Percentiles rank a stretch among this genome's conserved stretches.
phyloP scores from a whole-genome alignment of 768 basidiomycete genomes.

The Cystoderma amianthinum region DNA sequence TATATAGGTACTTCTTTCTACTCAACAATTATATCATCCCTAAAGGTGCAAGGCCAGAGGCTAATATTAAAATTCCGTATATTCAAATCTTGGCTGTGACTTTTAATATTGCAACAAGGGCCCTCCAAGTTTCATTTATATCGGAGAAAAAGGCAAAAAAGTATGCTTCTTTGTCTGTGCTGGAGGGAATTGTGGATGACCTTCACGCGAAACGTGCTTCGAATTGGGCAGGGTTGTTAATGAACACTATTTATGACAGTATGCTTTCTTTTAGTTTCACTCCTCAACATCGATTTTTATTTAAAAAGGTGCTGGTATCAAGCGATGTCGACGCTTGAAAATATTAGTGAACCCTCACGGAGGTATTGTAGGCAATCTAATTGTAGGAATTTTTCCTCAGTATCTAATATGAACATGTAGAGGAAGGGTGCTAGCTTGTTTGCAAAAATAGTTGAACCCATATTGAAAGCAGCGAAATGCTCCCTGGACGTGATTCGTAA shows the following conservation, averaged over 20 bases:
- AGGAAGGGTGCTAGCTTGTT: slow-evolving; percentile 55
- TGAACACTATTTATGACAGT: slow-evolving; percentile 63
- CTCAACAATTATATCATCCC: background rate
- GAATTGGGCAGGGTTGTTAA: slow-evolving; percentile 49
- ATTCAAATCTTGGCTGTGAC: slow-evolving; percentile 52
- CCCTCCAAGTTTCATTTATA: slow-evolving; percentile 47
- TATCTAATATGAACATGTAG: slow-evolving; percentile 34
- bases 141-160: slow-evolving; percentile 33
- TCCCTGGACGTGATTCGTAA: slow-evolving; percentile 53
- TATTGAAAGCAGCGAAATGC: slow-evolving; percentile 64
- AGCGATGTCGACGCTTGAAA: slow-evolving; percentile 48
- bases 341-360: slow-evolving; percentile 77
- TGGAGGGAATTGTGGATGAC: slow-evolving; percentile 30
- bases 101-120: slow-evolving; percentile 20
- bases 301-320: slow-evolving; percentile 34
- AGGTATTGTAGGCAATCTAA: slow-evolving; percentile 66
- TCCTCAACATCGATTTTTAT: slow-evolving; percentile 2
- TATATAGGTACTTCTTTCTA: no score
- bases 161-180: slow-evolving; percentile 27
- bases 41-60: slow-evolving; percentile 14
- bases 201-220: slow-evolving; percentile 24
- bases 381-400: no score
- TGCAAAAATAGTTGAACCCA: slow-evolving; percentile 56
- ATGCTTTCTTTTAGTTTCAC: slow-evolving; percentile 10
- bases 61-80: slow-evolving; percentile 17